phyloP scores from a whole-genome alignment of 352 stramenopile species.

The Globisporangium sylvaticum region DNA sequence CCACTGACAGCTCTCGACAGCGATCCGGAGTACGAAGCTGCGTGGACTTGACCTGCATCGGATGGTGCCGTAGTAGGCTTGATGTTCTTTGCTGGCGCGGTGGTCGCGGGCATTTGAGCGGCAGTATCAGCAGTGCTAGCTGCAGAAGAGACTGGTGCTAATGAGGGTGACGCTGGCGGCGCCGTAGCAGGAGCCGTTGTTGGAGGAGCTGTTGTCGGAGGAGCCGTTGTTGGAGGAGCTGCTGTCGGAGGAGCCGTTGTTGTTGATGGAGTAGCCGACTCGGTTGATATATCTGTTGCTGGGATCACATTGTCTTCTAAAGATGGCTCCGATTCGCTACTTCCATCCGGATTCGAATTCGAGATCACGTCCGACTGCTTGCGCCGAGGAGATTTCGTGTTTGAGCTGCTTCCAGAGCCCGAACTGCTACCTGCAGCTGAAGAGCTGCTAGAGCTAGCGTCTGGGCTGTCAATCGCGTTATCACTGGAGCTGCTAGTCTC shows the following conservation, averaged over 20 bases:
- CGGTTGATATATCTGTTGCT: not conserved
- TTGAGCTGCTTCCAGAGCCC: not conserved
- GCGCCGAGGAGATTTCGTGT: not conserved
- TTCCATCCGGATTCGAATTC: conserved; percentile 3
- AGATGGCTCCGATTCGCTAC: not conserved
- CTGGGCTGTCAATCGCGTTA: not conserved
- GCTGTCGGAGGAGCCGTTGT: not conserved
- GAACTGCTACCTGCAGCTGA: not conserved
- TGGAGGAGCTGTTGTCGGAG: conserved; percentile 14
- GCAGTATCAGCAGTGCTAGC: not conserved
- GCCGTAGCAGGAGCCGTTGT: not conserved
- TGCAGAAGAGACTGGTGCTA: not conserved
- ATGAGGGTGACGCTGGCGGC: not conserved
- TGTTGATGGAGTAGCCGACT: not conserved
- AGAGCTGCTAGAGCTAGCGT: not conserved
- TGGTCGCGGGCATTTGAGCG: conserved; percentile 4
- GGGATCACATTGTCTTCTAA: conserved; percentile 13
- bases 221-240: conserved; percentile 4
- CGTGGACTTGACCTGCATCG: conserved; percentile 13
- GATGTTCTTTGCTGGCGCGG: not conserved
- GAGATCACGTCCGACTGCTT: conserved; percentile 5
- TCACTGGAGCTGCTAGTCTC: not conserved
- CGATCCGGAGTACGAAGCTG: conserved; percentile 6
- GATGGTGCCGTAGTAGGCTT: not conserved
- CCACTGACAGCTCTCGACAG: conserved; percentile 6